Conservation (phyloP, 805 yeast species). For the Yamadazyma ubonensis region DNA sequence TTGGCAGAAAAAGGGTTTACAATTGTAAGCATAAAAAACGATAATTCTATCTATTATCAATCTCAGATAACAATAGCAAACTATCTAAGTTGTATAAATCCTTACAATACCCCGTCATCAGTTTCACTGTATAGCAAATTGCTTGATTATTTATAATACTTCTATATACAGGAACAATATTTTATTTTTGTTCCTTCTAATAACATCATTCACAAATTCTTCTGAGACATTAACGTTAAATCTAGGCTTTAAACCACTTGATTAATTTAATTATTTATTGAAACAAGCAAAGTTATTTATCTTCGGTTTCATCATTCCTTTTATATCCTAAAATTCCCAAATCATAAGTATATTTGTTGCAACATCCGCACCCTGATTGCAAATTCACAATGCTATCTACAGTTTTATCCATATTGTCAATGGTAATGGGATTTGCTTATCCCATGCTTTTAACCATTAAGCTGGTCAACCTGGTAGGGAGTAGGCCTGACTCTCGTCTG, state of each 20-base stretch:
- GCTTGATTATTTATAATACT: no score
- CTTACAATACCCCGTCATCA: no score
- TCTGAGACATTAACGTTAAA: not conserved
- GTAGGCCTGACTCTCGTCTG: slow-evolving; percentile 4
- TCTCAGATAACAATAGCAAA: no score
- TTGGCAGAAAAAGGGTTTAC: no score
- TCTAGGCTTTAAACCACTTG: not conserved
- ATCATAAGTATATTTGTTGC: not conserved
- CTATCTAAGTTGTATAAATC: no score
- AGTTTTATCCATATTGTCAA: slow-evolving; percentile 10
- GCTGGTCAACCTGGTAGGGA: slow-evolving; percentile 13
- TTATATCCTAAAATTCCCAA: not conserved
- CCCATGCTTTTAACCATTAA: slow-evolving; percentile 22
- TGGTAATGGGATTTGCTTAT: slow-evolving; percentile 11
- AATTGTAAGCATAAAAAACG: no score
- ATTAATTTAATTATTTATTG: no score
- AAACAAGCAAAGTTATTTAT: not conserved
- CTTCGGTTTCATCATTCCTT: not conserved
- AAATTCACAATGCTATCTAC: slow-evolving; percentile 10
- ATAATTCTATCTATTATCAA: no score
- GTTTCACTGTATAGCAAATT: no score
- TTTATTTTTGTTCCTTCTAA: not conserved
- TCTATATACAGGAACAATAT: not conserved
- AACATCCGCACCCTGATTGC: slow-evolving; percentile 2
- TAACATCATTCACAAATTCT: not conserved